Evolutionary conservation across 2,329 filamentous ascomycete species (phyloP).

Genomic region (Emydomyces testavorans): DNA sequence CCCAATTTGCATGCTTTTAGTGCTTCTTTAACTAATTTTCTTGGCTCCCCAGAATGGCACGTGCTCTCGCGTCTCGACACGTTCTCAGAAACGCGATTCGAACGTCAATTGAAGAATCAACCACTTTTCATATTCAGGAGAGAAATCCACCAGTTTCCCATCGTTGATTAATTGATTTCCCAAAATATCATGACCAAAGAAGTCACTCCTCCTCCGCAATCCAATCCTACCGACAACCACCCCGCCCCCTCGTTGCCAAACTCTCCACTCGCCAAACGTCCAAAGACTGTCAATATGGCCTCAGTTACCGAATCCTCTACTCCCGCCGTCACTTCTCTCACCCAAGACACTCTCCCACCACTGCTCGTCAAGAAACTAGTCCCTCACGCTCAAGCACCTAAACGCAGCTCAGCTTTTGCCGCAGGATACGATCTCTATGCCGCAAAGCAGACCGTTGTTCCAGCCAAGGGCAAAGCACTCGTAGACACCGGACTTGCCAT

Average conservation of each 20-base stretch:
- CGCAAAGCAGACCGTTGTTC: slow-evolving; percentile 61
- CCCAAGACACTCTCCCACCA: slow-evolving; percentile 40
- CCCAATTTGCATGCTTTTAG: not conserved
- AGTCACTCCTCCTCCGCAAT: slow-evolving; percentile 30
- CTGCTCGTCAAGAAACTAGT: slow-evolving; percentile 83
- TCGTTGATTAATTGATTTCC: not conserved
- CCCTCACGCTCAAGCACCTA: slow-evolving; percentile 66
- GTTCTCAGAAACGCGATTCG: not conserved
- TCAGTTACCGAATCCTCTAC: slow-evolving; percentile 19
- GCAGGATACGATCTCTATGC: slow-evolving; percentile 91
- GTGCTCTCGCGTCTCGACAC: not conserved
- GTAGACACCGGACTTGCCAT: slow-evolving; percentile 88
- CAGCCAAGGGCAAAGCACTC: slow-evolving; percentile 68
- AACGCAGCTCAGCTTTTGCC: slow-evolving; percentile 75
- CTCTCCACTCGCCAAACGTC: slow-evolving; percentile 69
- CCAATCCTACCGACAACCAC: slow-evolving; percentile 26
- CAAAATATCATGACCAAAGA: slow-evolving; percentile 26
- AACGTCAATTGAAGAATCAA: not conserved
- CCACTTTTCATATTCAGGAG: not conserved
- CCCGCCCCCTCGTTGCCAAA: slow-evolving; percentile 50
- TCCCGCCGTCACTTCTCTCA: slow-evolving; percentile 28
- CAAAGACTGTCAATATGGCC: slow-evolving; percentile 44
- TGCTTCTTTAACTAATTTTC: too few relatives aligned
- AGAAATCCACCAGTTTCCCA: not conserved
- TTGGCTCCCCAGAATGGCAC: not conserved